phyloP scores from a whole-genome alignment of 306 rosid species.

The Biancaea sappan region DNA sequence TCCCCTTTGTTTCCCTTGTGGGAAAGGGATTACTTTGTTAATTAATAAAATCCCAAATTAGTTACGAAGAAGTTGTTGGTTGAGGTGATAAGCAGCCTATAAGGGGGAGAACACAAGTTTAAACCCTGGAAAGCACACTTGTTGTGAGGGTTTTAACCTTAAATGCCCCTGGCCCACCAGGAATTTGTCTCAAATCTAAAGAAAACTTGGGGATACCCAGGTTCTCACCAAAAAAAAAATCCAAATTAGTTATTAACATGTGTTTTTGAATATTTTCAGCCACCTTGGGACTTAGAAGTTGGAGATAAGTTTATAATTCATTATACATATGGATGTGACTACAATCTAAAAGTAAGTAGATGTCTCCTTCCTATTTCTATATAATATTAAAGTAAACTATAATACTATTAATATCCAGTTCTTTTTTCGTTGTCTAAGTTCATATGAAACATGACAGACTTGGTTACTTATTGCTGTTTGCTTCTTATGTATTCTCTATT shows the following conservation, averaged over 20 bases:
- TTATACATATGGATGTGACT: slow-evolving; percentile 90
- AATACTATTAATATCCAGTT: background rate
- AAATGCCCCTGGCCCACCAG: no score
- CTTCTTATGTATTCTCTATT: slow-evolving; percentile 15
- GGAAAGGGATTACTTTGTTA: background rate
- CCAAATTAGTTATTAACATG: slow-evolving; percentile 23
- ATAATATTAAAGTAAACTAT: slow-evolving; percentile 5
- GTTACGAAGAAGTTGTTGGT: no score
- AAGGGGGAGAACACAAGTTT: no score
- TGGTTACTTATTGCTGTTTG: slow-evolving; percentile 14
- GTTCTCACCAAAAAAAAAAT: no score
- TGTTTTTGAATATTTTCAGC: slow-evolving; percentile 57
- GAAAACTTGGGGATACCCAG: no score
- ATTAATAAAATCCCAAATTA: slow-evolving; percentile 11
- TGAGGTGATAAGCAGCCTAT: no score
- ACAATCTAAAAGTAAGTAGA: slow-evolving; percentile 61
- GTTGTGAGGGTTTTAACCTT: no score
- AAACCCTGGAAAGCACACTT: no score
- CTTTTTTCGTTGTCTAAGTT: background rate
- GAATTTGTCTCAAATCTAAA: no score
- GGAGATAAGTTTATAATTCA: slow-evolving; percentile 71
- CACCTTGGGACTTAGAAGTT: slow-evolving; percentile 78
- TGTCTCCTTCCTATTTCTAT: slow-evolving; percentile 26
- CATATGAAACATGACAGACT: background rate
- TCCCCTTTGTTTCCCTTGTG: slow-evolving; percentile 5